phyloP scores from a whole-genome alignment of 345 rosid species.

The Citrus inodora region DNA sequence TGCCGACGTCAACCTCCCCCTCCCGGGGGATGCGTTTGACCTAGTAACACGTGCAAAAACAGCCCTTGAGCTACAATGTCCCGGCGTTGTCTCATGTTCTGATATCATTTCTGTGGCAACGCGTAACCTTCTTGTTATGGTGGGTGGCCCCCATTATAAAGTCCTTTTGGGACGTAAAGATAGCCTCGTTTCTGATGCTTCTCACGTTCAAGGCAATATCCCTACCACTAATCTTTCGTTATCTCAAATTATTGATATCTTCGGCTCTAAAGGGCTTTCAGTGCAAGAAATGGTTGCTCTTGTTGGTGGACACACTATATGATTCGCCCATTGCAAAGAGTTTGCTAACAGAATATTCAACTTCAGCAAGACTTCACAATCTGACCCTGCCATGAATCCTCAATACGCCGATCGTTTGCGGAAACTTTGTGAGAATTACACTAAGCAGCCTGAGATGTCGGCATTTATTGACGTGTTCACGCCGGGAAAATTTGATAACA shows the following conservation, averaged over 20 bases:
- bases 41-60: slow-evolving; percentile 52
- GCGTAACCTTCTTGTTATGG: slow-evolving; percentile 59
- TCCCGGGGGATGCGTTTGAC: slow-evolving; percentile 79
- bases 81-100: slow-evolving; percentile 58
- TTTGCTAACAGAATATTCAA: slow-evolving; percentile 48
- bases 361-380: slow-evolving; percentile 25
- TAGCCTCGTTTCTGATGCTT: slow-evolving; percentile 38
- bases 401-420: slow-evolving; percentile 41
- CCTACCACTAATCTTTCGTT: slow-evolving; percentile 37
- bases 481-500: slow-evolving; percentile 52
- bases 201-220: slow-evolving; percentile 33
- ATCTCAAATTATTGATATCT: slow-evolving; percentile 36
- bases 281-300: slow-evolving; percentile 59
- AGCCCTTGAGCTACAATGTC: slow-evolving; percentile 69
- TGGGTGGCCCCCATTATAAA: slow-evolving; percentile 56
- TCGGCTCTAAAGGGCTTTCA: slow-evolving; percentile 35
- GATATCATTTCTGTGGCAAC: slow-evolving; percentile 64
- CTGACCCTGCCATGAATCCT: slow-evolving; percentile 38
- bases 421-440: slow-evolving; percentile 33
- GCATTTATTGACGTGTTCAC: slow-evolving; percentile 58
- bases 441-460: slow-evolving; percentile 32
- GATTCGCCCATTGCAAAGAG: slow-evolving; percentile 75
- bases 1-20: slow-evolving; percentile 48
- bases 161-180: slow-evolving; percentile 62
- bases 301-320: slow-evolving; percentile 68